Evolutionary conservation across 805 yeast genomes (phyloP), one percentile per base, ranked within the genome.

Genomic region (Kluyveromyces wickerhamii): DNA sequence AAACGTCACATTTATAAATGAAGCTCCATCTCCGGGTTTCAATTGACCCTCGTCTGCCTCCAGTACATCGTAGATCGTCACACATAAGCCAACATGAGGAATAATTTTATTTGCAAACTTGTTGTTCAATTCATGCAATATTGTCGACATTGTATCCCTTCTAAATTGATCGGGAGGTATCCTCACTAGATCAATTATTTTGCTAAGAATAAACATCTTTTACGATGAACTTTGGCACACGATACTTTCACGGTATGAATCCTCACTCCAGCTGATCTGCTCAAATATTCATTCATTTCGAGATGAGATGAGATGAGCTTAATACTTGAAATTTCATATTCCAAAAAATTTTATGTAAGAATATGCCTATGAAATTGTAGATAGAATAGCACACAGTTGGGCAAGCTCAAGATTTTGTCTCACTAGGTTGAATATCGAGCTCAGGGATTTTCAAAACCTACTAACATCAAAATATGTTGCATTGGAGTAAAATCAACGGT

Each of bases 21-120:
- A 70, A 2, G 88, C 86, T 7, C 98, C 97, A 59, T 92, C 97
- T 7, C 98, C 97, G 1, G 95, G 95, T 48, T 77, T 81, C 40
- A 92, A 66, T 43, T 84, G 67, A 4, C 97, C 98, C 47, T 92
- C 97, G 32, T 83, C 84, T 17, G 82, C 77, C n/a, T 70, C 71
- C 29, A 78, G 60, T 4, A 92, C 55, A 54, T 92, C 98, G 78
- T 89, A 89, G 12, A 89, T 69, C 2, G 92, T 69, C 12, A 92
- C 62, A 28, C 86, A 88, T 3, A 92, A 68, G 2, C 99, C 99
- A 13, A 87, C 65, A 50, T 81, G 81, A 33, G 79, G 80, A 27
- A 92, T 72, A 37, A 92, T 79, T 49, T 81, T 83, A 60, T 92
- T 89, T 32, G 95, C 74, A 52, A 79, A 88, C 57, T 88, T 89